Conservation (phyloP, 768 basidiomycete species). For the Suillus fuscotomentosus region DNA sequence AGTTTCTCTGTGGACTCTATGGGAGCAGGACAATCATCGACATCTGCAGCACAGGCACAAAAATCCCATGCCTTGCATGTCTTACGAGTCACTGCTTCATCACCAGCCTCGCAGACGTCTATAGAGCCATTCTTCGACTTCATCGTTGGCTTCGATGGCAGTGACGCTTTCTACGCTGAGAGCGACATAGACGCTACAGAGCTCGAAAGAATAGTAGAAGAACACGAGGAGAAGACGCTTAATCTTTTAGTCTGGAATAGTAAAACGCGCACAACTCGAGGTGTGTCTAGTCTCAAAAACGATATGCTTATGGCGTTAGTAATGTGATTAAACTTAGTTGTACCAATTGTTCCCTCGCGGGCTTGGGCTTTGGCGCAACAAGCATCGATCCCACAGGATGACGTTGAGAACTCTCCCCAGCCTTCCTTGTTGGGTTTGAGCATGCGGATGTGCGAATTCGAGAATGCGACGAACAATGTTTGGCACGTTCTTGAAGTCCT, state of each 20-base stretch:
- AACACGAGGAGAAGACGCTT: conserved; percentile 68
- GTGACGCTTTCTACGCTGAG: conserved; percentile 48
- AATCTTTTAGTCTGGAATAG: conserved; percentile 83
- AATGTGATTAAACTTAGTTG: conserved; percentile 48
- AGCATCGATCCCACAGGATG: conserved; percentile 35
- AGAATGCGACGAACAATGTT: conserved; percentile 85
- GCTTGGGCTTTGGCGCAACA: conserved; percentile 65
- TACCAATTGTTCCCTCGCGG: conserved; percentile 81
- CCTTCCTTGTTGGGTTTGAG: conserved; percentile 94
- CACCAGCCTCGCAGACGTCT: conserved; percentile 86
- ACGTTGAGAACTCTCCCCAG: conserved; percentile 46
- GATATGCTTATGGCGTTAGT: background rate
- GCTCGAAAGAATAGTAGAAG: conserved; percentile 80
- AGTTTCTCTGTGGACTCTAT: conserved; percentile 41
- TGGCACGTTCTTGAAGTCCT: conserved; percentile 98
- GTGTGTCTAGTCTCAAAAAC: conserved; percentile 35
- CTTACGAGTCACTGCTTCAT: conserved; percentile 83
- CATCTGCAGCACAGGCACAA: conserved; percentile 36
- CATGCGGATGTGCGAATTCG: conserved; percentile 91
- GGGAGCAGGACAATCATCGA: conserved; percentile 69
- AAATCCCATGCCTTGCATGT: conserved; percentile 71
- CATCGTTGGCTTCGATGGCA: conserved; percentile 82
- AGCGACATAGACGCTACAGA: conserved; percentile 64
- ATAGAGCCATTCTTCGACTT: conserved; percentile 95
- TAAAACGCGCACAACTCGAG: conserved; percentile 70